These are phyloP conservation scores for Termitomyces sp. DNA, from an alignment of 768 basidiomycete genomes.

Conservation along the genomic window DNA sequence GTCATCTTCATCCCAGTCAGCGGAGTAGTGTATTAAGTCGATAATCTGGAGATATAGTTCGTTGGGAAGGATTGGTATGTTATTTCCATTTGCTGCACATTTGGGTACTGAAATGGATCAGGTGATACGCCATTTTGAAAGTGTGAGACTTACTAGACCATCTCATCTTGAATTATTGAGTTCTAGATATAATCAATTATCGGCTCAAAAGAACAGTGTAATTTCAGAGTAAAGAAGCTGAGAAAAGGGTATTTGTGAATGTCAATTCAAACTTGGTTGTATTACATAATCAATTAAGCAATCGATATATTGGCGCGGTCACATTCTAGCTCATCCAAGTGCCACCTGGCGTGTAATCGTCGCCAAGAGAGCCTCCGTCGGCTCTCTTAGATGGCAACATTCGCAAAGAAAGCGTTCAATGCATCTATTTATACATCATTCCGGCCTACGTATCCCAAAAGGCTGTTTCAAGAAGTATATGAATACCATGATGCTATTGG, in stretches of 20 bases:
- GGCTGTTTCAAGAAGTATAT: constrained; percentile 60
- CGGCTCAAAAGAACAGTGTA: not conserved
- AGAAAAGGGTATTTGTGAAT: too few species aligned
- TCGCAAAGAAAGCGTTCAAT: constrained; percentile 67
- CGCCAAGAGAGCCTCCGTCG: not conserved
- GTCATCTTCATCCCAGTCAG: constrained; percentile 13
- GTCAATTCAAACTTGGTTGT: too few species aligned
- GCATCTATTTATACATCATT: constrained; percentile 60
- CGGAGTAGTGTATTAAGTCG: constrained; percentile 21
- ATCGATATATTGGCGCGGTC: not conserved
- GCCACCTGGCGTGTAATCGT: too few species aligned
- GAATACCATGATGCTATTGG: constrained; percentile 41
- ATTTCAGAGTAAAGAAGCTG: not conserved
- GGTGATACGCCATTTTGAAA: not conserved
- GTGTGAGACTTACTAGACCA: constrained; percentile 3
- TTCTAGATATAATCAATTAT: not conserved
- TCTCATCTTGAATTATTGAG: not conserved
- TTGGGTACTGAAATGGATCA: not conserved
- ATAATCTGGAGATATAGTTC: constrained; percentile 43
- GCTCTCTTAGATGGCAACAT: constrained; percentile 57
- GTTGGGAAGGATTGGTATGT: constrained; percentile 28
- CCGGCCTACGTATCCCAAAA: constrained; percentile 68
- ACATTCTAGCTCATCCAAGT: too few species aligned
- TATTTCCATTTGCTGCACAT: not conserved
- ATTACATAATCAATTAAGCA: not conserved